Evolutionary conservation across 768 basidiomycete species (phyloP), one percentile per base, ranked within the genome.

Genomic region (Chlorophyllum brunneum): DNA sequence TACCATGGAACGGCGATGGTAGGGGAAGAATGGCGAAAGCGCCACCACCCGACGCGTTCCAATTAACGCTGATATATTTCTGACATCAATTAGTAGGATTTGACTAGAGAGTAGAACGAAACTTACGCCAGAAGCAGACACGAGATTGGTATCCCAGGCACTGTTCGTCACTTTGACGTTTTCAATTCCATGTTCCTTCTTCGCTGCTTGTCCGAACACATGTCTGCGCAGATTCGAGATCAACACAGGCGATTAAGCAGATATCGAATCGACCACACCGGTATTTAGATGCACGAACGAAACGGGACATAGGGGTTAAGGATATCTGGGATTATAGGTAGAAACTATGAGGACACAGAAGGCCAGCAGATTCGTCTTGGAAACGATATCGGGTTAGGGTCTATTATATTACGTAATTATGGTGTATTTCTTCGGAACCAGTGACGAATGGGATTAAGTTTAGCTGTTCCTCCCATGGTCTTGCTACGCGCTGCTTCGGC

Each of bases 71-170:
- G 63, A 98, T 73, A 69, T 95, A 98, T 72, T 81, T 78, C 81
- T 88, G 29, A 16, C 29, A 18, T 15, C 29, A 45, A 29, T 45
- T 16, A 45, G 29, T 29, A 11, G 58, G 48, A 58, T 57, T 36
- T 31, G 16, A 4, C 18, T 10, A 16, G 29, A 20, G 30, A 13
- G 9, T 16, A 10, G 26, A 29, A 7, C 15, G 16, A 31, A 31
- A 68, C 82, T 65, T 65, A 92, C 89, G 38, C 78, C 85, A 57
- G 92, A 93, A 9, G 92, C 89, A 55, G 88, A 78, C 58, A 97
- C 75, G 56, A 98, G 71, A 66, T 98, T 95, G 38, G 95, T 98
- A 67, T 98, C 95, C 93, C 92, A 98, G 7, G 95, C 94, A 59
- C 83, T 91, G 67, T 82, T 86, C 43, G 90, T 86, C 15, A 92